Evolutionary conservation across 805 yeast species (phyloP), one percentile per base, ranked within the genome.

Genomic region (Kuraishia molischiana): DNA sequence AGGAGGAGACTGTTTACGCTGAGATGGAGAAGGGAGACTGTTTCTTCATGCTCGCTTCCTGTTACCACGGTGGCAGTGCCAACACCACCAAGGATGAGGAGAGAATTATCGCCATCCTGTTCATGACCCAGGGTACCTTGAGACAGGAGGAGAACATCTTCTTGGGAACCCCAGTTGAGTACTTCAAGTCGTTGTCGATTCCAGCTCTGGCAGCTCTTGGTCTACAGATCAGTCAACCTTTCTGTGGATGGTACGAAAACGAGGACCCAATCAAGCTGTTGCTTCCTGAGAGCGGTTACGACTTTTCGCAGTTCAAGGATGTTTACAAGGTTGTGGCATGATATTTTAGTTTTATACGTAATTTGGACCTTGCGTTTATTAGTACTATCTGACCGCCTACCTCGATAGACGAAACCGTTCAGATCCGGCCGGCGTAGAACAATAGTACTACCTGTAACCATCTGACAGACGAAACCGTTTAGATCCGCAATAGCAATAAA

Each of bases 21-120:
- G 60, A 56, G 38, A 35, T 55, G 41, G 53, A 54, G 6, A 45
- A 50, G 35, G 61, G 61, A 17, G 62, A 58, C 40, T 51, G 43
- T 2, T 48, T 50, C 19, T 53, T 56, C 35, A 51, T 56, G 58
- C 43, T 57, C 20, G 59, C 49, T 3, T 50, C 57, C 5, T 41
- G 47, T 15, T 46, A 49, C 38, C 61, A 58, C 44, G 59, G 53
- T 19, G 61, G 54, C 6, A 46, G 56, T 29, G 50, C 56, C 2
- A 58, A 58, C 26, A 19, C 24, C 15, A 54, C 59, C 14, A 28
- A 20, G 8, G 46, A 48, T 38, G 48, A 52, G 35, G 43, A 43
- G 19, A 46, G 61, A 38, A 50, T 50, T 19, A 42, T 47, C n/a
- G 35, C 47, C 4, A 49, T 52, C 19, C 33, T 51, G n/a, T 57